Conservation (phyloP, 495 filamentous ascomycete species). For the Aspergillus nidulans region DNA sequence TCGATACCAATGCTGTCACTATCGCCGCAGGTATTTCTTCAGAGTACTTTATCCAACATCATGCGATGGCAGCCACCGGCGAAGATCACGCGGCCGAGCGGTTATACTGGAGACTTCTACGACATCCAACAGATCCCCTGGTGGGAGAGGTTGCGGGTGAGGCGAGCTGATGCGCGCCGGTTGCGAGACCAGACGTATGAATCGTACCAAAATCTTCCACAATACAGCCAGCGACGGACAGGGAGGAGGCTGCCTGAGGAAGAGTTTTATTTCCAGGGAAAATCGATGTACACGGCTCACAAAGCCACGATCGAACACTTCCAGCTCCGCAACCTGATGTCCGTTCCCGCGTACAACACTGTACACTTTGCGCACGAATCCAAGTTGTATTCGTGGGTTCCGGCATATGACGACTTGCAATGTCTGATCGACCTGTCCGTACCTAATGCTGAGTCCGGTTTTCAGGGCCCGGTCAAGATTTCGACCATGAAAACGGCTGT, state of each 20-base stretch:
- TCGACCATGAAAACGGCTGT: conserved; percentile 67
- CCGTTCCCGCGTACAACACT: conserved; percentile 66
- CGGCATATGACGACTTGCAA: conserved; percentile 34
- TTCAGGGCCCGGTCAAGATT: conserved; percentile 48
- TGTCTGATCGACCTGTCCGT: conserved; percentile 60
- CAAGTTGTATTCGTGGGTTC: conserved; percentile 47
- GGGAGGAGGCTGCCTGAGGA: conserved; percentile 25
- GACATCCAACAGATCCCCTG: conserved; percentile 82
- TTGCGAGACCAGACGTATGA: conserved; percentile 50
- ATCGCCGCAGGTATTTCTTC: conserved; percentile 14
- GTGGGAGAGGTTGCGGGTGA: conserved; percentile 56
- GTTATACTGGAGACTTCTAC: conserved; percentile 53
- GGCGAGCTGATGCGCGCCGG: conserved; percentile 53
- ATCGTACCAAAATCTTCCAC: conserved; percentile 39
- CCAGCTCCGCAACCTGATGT: conserved; percentile 82
- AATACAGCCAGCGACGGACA: conserved; percentile 24
- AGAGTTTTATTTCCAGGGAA: conserved; percentile 61
- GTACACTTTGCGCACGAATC: conserved; percentile 68
- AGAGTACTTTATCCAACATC: conserved; percentile 27
- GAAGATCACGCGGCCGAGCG: conserved; percentile 34
- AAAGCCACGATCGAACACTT: conserved; percentile 73
- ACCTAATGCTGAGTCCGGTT: conserved; percentile 34
- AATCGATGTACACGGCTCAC: conserved; percentile 61
- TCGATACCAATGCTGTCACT: conserved; percentile 21
- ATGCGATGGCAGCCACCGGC: conserved; percentile 36